Evolutionary conservation across 345 rosid species (phyloP).

Genomic region (Syzygium grande): DNA sequence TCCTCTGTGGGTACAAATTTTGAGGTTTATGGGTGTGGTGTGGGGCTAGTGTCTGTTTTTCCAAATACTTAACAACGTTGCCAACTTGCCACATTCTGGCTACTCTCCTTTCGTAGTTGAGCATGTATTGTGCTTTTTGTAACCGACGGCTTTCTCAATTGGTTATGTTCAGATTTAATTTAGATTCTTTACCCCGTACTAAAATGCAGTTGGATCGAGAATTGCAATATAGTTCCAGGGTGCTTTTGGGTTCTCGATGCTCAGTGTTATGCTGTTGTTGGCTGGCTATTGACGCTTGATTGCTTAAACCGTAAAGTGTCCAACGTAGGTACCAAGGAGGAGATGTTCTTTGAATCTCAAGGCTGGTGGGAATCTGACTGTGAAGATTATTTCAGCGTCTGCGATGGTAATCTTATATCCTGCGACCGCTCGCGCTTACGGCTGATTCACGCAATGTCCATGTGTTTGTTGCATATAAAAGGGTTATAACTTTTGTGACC

Average conservation of each 20-base stretch:
- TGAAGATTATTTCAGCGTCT: conserved; percentile 56
- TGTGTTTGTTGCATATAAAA: neutral
- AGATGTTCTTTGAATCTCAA: conserved; percentile 47
- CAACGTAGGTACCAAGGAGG: conserved; percentile 29
- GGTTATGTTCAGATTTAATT: neutral
- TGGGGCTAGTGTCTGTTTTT: neutral
- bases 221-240: neutral
- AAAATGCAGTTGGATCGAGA: neutral
- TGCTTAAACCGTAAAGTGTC: neutral
- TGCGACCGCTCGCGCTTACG: neutral
- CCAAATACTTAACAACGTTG: neutral
- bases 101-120: neutral
- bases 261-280: neutral
- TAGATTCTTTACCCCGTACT: neutral
- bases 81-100: neutral
- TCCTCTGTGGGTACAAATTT: neutral
- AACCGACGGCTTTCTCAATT: neutral
- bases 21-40: neutral
- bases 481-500: neutral
- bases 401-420: conserved; percentile 32
- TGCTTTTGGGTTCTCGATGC: neutral
- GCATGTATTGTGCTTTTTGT: neutral
- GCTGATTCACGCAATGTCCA: neutral
- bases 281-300: neutral
- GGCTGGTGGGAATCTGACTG: conserved; percentile 55